Evolutionary conservation across 164 flowering plant genomes (phyloP), one percentile per base, ranked within the genome.

Genomic region (Umbellularia californica): DNA sequence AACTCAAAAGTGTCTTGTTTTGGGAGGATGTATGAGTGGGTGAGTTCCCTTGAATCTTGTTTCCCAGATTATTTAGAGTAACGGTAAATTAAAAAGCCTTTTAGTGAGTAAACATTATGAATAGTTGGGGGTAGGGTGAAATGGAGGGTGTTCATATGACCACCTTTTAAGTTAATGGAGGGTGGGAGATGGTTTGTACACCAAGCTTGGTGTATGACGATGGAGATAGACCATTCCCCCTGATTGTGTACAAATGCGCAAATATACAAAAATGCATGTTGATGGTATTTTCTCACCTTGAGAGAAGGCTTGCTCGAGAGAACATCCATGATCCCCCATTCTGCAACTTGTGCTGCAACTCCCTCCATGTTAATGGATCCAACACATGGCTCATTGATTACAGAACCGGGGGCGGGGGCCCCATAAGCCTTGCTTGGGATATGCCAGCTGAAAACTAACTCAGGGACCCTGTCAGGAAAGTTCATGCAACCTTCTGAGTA

Each of bases 371-470:
- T 92, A n/a, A 94, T 92, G 19, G 95, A 90, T 72, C 98, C 97
- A 24, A 92, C 90, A 79, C 98, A 91, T 71, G 91, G 91, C 77
- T 83, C 81, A 3, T 69, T 72, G 72, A 87, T 77, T 58, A 74
- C 65, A 55, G 66, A 80, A 77, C 19, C 67, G 15, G 95, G 98
- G 77, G 92, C 92, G 72, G 94, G 98, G 77, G 92, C 92, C 76
- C 79, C 75, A 66, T 85, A 94, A 22, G 96, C 92, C 76, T 79
- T 77, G 81, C 91, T 88, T 72, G 97, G 98, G 80, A 94, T 90
- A 69, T 94, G 98, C 98, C 98, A 92, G n/a, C n/a, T n/a, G 77
- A 94, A 94, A 22, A 94, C 73, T 24, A 94, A 74, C 83, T 94
- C 97, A 14, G 98, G 93, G 10, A 92, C 78, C 82, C 98, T 92